Percentiles rank a stretch among this genome's conserved stretches.
Conservation (phyloP, 805 yeast species). For the Naumovozyma castellii region DNA sequence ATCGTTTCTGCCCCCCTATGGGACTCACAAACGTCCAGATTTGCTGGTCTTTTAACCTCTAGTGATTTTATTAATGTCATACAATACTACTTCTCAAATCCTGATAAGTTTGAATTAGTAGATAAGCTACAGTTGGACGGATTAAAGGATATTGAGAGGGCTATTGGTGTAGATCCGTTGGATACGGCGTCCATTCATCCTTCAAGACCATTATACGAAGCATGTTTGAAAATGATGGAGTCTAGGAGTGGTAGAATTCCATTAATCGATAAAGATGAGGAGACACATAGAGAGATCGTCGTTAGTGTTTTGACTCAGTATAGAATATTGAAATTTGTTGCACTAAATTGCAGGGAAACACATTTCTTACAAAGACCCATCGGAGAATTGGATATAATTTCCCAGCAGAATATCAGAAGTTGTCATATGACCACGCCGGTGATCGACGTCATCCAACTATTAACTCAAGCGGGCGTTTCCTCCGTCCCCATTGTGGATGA, state of each 20-base stretch:
- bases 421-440: conserved; percentile 89
- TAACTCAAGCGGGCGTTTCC: conserved; percentile 73
- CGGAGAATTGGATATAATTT: conserved; percentile 56
- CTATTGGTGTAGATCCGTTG: conserved; percentile 75
- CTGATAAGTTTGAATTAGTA: conserved; percentile 79
- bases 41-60: conserved; percentile 89
- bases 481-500: conserved; percentile 91
- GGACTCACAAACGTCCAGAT: conserved; percentile 80
- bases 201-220: conserved; percentile 78
- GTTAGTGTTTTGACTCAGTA: conserved; percentile 94
- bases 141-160: conserved; percentile 73
- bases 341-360: conserved; percentile 92
- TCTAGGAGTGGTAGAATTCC: conserved; percentile 90
- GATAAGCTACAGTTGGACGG: conserved; percentile 81
- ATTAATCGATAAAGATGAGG: conserved; percentile 86
- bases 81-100: conserved; percentile 82
- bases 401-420: conserved; percentile 50
- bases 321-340: conserved; percentile 88
- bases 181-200: conserved; percentile 89
- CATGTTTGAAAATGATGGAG: conserved; percentile 84
- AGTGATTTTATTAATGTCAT: conserved; percentile 91
- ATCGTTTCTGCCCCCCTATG: conserved; percentile 95
- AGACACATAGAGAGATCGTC: conserved; percentile 85
- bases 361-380: conserved; percentile 71
- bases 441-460: conserved; percentile 76